Base-by-base conservation (phyloP, 768 basidiomycete genomes). In the Strobilomyces confusus region DNA sequence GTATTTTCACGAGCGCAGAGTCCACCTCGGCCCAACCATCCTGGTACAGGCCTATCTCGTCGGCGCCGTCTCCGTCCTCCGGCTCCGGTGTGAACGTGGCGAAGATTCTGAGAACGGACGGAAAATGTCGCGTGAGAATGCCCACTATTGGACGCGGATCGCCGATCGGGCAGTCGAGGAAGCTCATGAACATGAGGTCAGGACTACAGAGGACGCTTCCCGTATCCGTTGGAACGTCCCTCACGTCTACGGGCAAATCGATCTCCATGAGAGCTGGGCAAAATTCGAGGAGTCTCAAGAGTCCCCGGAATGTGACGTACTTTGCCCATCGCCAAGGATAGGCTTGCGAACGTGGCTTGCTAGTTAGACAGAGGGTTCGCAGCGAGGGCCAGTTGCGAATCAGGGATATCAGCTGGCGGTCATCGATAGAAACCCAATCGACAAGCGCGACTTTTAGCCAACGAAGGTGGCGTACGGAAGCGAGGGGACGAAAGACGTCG, bases 301-400 rank as follows among this genome's bases (percentile, higher is more conserved):
- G 22, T 1, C 33, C 45, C 15, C 22, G 9, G 4, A 46, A 9
- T 7, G 32, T 46, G 20, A 45, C 9, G 19, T 45, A 34, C 29
- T 23, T 34, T 25, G 20, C 9, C 14, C 32, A 15, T 25, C 34
- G 34, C 46, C 22, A 47, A 17, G 46, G 42, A 17, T 26, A 26
- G 25, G 5, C 25, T 15, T 9, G 25, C 17, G 34, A 19, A 9
- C 7, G 1, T 7, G 34, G 22, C 7, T n/a, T 4, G 7, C 11
- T 20, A 13, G 9, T 12, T 9, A 57, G 4, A n/a, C 7, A 7
- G 5, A 53, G 25, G n/a, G 5, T 3, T 7, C 23, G 50, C 5
- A 58, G 26, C 1, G 5, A 36, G 9, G 48, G 51, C 51, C 58
- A 58, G 20, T 43, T 50, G 14, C 45, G 44, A 9, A 48, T 8